phyloP scores from a whole-genome alignment of 2,329 filamentous ascomycete genomes.

The Rhexocercosporidium sp. region DNA sequence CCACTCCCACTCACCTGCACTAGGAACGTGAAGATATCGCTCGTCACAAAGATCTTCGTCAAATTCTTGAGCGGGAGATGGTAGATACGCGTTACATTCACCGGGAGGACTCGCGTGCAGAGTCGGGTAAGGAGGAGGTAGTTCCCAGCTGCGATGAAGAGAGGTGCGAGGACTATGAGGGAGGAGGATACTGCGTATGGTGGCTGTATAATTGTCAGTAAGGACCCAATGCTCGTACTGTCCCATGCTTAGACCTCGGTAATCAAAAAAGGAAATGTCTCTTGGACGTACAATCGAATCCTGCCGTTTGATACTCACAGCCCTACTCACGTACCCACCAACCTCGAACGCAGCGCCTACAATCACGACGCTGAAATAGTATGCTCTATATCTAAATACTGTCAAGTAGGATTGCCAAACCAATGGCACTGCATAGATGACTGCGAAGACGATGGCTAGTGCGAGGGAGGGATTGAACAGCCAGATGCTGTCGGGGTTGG shows the following conservation, averaged over 20 bases:
- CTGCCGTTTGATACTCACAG: slow-evolving; percentile 43
- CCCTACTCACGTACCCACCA: slow-evolving; percentile 48
- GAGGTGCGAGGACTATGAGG: slow-evolving; percentile 54
- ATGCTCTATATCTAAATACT: slow-evolving; percentile 48
- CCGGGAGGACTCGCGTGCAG: slow-evolving; percentile 46
- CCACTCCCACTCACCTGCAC: slow-evolving; percentile 52
- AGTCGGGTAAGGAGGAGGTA: slow-evolving; percentile 57
- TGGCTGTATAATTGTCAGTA: no score
- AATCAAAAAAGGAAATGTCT: no score
- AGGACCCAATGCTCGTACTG: no score
- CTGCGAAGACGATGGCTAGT: slow-evolving; percentile 48
- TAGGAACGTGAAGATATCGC: slow-evolving; percentile 52
- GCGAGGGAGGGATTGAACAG: slow-evolving; percentile 51
- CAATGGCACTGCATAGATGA: slow-evolving; percentile 44
- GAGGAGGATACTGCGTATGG: slow-evolving; percentile 31
- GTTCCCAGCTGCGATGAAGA: slow-evolving; percentile 55
- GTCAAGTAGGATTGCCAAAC: slow-evolving; percentile 48
- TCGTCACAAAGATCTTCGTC: slow-evolving; percentile 52
- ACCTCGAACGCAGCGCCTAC: slow-evolving; percentile 51
- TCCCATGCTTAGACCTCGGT: no score
- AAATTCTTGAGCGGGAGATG: slow-evolving; percentile 46
- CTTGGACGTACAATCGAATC: slow-evolving; percentile 6
- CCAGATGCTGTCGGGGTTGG: slow-evolving; percentile 43
- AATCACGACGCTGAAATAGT: slow-evolving; percentile 51
- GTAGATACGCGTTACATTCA: slow-evolving; percentile 43